Evolutionary conservation across 106 monocot genomes (phyloP), one percentile per base, ranked within the genome.

Genomic region (Dendrobium officinale): DNA sequence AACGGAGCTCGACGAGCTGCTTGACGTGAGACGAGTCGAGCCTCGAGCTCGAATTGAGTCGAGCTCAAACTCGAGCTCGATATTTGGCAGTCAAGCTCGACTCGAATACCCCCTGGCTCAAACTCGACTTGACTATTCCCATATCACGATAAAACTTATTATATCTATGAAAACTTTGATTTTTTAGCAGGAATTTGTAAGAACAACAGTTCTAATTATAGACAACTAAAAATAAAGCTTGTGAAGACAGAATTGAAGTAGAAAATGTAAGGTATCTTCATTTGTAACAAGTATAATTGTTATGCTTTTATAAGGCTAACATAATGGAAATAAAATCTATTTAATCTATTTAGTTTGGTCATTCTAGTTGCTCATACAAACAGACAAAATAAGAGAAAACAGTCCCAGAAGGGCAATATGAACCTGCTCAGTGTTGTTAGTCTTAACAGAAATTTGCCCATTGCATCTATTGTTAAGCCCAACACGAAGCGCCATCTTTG

Each of bases 361-460:
- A 33, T 85, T 74, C 80, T 83, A 84, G 37, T 92, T 67, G 76
- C 77, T 85, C 81, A 85, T 86, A 75, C 81, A 83, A 55, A 93
- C 51, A 41, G 84, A 84, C 10, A 85, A 17, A 17, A 79, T 87
- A 55, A 96, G 66, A 0, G 92, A 88, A 45, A 92, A 9, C 29
- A 94, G 41, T 37, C 89, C 92, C 74, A 93, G 24, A 49, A 96
- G 78, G 27, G 92, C 93, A 81, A 94, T 75, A 82, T 93, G 96
- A 37, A 90, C 83, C 74, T 92, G 90, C 72, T 93, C 88, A 1
- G 90, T 91, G 79, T 81, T 86, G 79, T 84, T 96, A 5, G 90
- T 93, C 78, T 81, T 86, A 73, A 93, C 68, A 1, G 91, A 81
- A 27, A 96, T 82, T 87, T 91, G 84, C 33, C 33, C 33, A 2